Base-by-base conservation (phyloP, 2,329 filamentous ascomycete species). In the Lachnellula hyalina region DNA sequence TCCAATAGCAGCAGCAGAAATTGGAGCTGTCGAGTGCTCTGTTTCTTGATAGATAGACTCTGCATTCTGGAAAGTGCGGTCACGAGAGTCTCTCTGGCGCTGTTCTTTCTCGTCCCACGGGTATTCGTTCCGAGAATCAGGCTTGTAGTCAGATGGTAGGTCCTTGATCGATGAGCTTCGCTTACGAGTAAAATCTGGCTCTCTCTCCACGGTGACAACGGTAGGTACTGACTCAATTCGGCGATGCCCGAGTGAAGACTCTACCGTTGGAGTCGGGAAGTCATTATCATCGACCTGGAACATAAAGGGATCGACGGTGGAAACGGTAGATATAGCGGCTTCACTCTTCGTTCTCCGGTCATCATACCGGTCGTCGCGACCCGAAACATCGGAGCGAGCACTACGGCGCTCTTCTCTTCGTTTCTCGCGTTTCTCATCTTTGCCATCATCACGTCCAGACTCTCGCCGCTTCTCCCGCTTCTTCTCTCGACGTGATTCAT, bases 271-370 rank as follows among this genome's bases (percentile, higher is more conserved):
- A 9, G 76, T 77, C 48, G 71, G 69, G 56, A 81, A 81, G n/a
- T 75, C 75, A 63, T 79, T 75, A 56, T 79, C 73, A 42, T 74
- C 61, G 57, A 84, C 78, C 67, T 80, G 81, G 64, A 74, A 85
- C 65, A 82, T 75, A 66, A 85, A 84, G 17, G 81, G 80, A 68
- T 85, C 78, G 64, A 80, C 67, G 49, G 68, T 63, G 14, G 59
- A 53, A 17, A 53, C 57, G 34, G 53, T 55, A 35, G 62, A 61
- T 56, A 60, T 64, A 62, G 51, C 65, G 41, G 55, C 61, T 55
- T 63, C 70, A 60, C 61, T 71, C 63, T 56, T 68, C 44, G 60
- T 64, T 47, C 57, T 50, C 17, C 56, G 51, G 17, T 60, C 59
- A 35, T 60, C 57, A n/a, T 56, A 48, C 11, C 55, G 59, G 38